Conservation (phyloP, 2,329 filamentous ascomycete genomes). For the Colletotrichum aenigma region DNA sequence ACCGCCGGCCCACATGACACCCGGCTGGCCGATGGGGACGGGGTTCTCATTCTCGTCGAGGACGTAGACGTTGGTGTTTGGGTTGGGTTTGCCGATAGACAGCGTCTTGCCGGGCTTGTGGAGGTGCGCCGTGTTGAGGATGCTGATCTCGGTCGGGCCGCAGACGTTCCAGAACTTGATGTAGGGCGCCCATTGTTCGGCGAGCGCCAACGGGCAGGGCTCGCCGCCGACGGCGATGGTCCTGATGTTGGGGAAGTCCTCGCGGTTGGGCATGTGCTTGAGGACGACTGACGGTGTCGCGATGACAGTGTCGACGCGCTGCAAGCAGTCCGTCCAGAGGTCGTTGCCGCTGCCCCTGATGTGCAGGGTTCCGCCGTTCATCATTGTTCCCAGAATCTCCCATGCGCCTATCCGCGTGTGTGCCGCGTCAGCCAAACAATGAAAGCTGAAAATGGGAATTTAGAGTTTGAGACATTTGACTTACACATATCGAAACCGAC, state of each 20-base stretch:
- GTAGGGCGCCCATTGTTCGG: conserved; percentile 58
- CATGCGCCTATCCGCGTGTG: conserved; percentile 51
- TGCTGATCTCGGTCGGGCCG: conserved; percentile 64
- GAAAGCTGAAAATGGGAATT: background rate
- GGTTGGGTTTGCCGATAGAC: conserved; percentile 59
- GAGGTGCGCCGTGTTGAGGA: conserved; percentile 53
- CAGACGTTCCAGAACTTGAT: conserved; percentile 60
- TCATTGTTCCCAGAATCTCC: conserved; percentile 55
- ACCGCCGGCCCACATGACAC: conserved; percentile 63
- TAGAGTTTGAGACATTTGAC: conserved; percentile 25
- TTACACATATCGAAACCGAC: conserved; percentile 67
- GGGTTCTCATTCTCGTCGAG: conserved; percentile 48
- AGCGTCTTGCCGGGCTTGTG: conserved; percentile 41
- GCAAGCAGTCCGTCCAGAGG: conserved; percentile 19
- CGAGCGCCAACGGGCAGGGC: conserved; percentile 37
- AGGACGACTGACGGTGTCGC: conserved; percentile 22
- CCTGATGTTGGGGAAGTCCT: conserved; percentile 21
- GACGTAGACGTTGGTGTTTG: conserved; percentile 62
- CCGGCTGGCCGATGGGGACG: conserved; percentile 50
- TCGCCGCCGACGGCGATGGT: conserved; percentile 23
- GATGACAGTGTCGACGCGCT: conserved; percentile 23
- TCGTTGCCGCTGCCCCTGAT: conserved; percentile 23
- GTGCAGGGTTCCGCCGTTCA: conserved; percentile 23
- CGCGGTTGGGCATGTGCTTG: conserved; percentile 18
- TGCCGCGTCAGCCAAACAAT: background rate